These are phyloP conservation scores for Saccharomyces hybrid DNA, from an alignment of 1,139 yeast species.

Conservation along the genomic window DNA sequence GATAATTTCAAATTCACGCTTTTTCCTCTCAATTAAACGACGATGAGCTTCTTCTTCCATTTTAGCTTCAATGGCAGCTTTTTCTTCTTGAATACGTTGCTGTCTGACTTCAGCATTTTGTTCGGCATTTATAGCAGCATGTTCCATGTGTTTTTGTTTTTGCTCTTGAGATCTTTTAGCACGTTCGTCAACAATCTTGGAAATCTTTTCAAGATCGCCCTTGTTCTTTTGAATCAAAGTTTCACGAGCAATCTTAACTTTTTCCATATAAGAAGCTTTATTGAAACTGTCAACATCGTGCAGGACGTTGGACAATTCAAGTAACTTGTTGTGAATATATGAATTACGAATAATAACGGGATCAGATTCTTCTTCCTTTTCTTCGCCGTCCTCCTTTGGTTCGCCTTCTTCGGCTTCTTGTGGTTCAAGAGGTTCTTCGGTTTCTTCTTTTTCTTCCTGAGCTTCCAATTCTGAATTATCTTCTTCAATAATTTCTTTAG, in stretches of 20 bases:
- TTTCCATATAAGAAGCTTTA: slow-evolving; percentile 26
- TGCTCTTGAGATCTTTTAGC: slow-evolving; percentile 62
- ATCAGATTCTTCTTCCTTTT: slow-evolving; percentile 41
- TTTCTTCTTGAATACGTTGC: slow-evolving; percentile 62
- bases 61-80: slow-evolving; percentile 80
- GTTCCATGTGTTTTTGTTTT: slow-evolving; percentile 56
- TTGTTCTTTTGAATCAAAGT: slow-evolving; percentile 28
- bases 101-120: slow-evolving; percentile 56
- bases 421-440: slow-evolving; percentile 38
- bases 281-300: slow-evolving; percentile 25
- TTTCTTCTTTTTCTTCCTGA: slow-evolving; percentile 48
- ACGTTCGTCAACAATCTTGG: slow-evolving; percentile 33
- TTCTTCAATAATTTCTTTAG: slow-evolving; percentile 55
- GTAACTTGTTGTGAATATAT: slow-evolving; percentile 38
- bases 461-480: slow-evolving; percentile 51
- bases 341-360: slow-evolving; percentile 63
- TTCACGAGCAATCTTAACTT: slow-evolving; percentile 31
- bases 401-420: slow-evolving; percentile 20
- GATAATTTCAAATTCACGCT: slow-evolving; percentile 60
- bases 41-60: slow-evolving; percentile 71
- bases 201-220: slow-evolving; percentile 26
- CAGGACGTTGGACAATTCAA: slow-evolving; percentile 24
- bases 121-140: slow-evolving; percentile 25
- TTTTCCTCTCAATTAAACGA: slow-evolving; percentile 70
- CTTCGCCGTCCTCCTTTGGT: slow-evolving; percentile 10